Percentiles rank a stretch among this genome's conserved stretches.
phyloP scores from a whole-genome alignment of 225 moss, liverwort and hornwort species.

The Polytrichum commune region DNA sequence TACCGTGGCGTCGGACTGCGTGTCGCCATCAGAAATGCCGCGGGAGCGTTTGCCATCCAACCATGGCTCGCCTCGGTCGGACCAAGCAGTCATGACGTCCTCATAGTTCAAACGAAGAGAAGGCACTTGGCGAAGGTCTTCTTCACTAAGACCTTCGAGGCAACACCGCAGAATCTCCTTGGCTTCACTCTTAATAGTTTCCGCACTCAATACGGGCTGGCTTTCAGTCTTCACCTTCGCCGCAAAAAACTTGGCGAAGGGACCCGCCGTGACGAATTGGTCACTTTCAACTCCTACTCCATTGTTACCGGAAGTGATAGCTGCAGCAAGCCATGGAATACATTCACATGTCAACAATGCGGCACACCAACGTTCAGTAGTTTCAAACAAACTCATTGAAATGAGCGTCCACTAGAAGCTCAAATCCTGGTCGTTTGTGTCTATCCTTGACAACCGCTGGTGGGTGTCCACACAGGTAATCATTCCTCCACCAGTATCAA shows the following conservation, averaged over 20 bases:
- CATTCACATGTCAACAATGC: conserved; percentile 1
- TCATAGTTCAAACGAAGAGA: conserved; percentile 54
- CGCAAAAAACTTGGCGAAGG: conserved; percentile 44
- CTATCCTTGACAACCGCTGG: too few relatives aligned
- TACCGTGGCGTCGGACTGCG: conserved; percentile 31
- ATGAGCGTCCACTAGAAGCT: background rate
- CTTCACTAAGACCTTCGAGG: conserved; percentile 31
- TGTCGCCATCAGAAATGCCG: background rate
- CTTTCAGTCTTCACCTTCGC: conserved; percentile 10
- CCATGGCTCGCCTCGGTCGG: conserved; percentile 53
- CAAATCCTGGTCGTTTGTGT: too few relatives aligned
- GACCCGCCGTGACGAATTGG: conserved; percentile 17
- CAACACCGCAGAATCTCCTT: conserved; percentile 50
- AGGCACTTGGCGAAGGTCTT: conserved; percentile 27
- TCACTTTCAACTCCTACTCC: conserved; percentile 19
- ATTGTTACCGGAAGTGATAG: background rate
- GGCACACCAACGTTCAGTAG: conserved; percentile 1
- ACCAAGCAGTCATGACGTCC: conserved; percentile 59
- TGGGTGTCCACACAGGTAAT: too few relatives aligned
- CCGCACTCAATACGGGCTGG: conserved; percentile 13
- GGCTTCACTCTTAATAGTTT: conserved; percentile 46
- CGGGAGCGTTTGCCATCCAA: conserved; percentile 24
- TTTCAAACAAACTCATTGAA: too few relatives aligned
- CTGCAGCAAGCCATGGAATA: conserved; percentile 5
- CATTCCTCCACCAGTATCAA: too few relatives aligned